Base-by-base conservation (phyloP, 768 basidiomycete genomes). In the Collybiopsis luxurians region DNA sequence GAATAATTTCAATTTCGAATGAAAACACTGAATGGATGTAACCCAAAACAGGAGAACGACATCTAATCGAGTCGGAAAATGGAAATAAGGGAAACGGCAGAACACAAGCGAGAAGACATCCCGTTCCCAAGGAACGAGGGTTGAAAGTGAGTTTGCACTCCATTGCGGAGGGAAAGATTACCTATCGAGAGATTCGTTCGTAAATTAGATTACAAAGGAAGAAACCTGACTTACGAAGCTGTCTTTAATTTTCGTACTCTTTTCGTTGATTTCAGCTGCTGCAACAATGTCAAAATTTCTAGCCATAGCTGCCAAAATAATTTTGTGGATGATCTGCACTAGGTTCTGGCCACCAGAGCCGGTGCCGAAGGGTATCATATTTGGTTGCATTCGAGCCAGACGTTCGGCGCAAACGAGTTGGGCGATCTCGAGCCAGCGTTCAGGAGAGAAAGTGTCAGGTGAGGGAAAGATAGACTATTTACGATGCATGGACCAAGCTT, bases 401-500 rank as follows among this genome's bases (percentile, higher is more conserved):
- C 79, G 77, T 55, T 80, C 81, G 30, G 66, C 65, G 17, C 60
- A 70, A 12, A 53, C 56, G n/a, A 69, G 64, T 60, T 71, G 70
- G 43, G 74, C 79, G 24, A 72, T 69, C 38, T 75, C 77, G 28
- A 91, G 75, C 90, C 90, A 92, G 44, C 91, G 83, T 60, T 91
- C 90, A n/a, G 90, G 90, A 27, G 86, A 73, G 69, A 94, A 92
- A 4, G 76, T 81, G 53, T 90, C 82, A 2, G 91, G 87, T 44
- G 86, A 86, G 26, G 86, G 80, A 71, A 91, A 94, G 38, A 90
- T 73, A 23, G 75, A 68, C 5, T 84, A 67, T 64, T 89, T 84
- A 50, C 89, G 85, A 66, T 93, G 92, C 80, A 90, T 83, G 31
- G 89, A 89, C 90, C 91, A 93, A n/a, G 85, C 81, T 64, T 92